These are phyloP conservation scores for Alternaria conjuncta DNA, from an alignment of 2,329 filamentous ascomycete species.

Conservation along the genomic window DNA sequence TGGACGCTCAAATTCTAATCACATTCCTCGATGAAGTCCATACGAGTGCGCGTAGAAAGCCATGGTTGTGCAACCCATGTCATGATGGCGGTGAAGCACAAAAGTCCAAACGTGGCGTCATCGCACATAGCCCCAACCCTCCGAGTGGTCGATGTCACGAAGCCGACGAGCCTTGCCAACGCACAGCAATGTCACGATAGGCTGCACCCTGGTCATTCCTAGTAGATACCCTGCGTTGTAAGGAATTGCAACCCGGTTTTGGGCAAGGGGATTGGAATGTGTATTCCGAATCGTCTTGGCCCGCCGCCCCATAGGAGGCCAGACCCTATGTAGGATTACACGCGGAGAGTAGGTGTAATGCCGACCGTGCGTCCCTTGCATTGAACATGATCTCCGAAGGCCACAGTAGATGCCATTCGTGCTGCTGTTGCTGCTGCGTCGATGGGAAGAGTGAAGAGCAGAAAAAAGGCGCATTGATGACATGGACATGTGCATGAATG, in stretches of 20 bases:
- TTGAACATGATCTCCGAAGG: conserved; percentile 21
- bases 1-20: background rate
- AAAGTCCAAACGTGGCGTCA: conserved; percentile 22
- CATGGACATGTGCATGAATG: background rate
- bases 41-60: background rate
- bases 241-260: background rate
- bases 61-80: conserved; percentile 8
- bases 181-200: conserved; percentile 20
- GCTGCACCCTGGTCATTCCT: conserved; percentile 7
- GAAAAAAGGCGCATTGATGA: background rate
- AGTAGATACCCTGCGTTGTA: conserved; percentile 7
- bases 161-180: conserved; percentile 21
- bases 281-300: background rate
- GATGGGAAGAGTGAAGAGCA: background rate
- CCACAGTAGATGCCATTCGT: background rate
- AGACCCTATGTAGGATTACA: background rate
- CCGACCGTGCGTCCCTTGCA: conserved; percentile 9
- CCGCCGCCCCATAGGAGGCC: background rate
- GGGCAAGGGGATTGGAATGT: background rate
- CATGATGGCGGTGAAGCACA: conserved; percentile 23
- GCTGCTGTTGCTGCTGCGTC: background rate
- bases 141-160: conserved; percentile 9
- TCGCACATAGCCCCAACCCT: conserved; percentile 9
- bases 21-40: background rate
- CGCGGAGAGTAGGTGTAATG: background rate